Conservation (phyloP, 2,329 filamentous ascomycete species). For the Monascus ruber region DNA sequence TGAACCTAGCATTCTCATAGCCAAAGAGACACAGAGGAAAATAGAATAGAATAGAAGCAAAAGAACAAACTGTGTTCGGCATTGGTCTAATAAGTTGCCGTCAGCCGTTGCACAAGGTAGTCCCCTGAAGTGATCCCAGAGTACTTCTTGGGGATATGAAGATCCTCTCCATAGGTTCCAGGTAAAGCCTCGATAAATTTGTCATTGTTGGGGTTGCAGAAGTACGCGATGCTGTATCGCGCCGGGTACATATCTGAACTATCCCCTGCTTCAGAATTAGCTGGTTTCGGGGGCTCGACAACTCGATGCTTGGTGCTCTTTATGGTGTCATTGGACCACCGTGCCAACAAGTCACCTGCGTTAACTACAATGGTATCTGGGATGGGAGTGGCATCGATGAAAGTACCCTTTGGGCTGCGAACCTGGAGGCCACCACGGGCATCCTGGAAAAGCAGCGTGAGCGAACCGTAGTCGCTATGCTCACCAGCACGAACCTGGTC, state of each 20-base stretch:
- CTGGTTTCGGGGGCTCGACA: conserved; percentile 62
- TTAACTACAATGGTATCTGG: conserved; percentile 75
- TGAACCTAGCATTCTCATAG: no score
- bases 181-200: conserved; percentile 68
- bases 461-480: conserved; percentile 55
- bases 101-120: conserved; percentile 67
- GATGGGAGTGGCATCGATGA: conserved; percentile 75
- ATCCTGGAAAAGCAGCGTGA: conserved; percentile 47
- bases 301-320: conserved; percentile 84
- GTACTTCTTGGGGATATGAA: conserved; percentile 63
- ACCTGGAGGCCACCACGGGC: conserved; percentile 48
- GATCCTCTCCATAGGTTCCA: conserved; percentile 53
- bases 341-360: conserved; percentile 71
- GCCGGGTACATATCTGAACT: conserved; percentile 49
- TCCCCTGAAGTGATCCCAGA: conserved; percentile 64
- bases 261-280: conserved; percentile 27
- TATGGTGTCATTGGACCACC: conserved; percentile 87
- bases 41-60: no score
- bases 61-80: no score
- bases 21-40: no score
- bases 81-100: conserved; percentile 50
- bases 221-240: conserved; percentile 82
- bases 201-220: conserved; percentile 77
- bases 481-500: conserved; percentile 65
- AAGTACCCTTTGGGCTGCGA: conserved; percentile 61